Base-by-base conservation (phyloP, 805 yeast species). In the Torulaspora maleeae region DNA sequence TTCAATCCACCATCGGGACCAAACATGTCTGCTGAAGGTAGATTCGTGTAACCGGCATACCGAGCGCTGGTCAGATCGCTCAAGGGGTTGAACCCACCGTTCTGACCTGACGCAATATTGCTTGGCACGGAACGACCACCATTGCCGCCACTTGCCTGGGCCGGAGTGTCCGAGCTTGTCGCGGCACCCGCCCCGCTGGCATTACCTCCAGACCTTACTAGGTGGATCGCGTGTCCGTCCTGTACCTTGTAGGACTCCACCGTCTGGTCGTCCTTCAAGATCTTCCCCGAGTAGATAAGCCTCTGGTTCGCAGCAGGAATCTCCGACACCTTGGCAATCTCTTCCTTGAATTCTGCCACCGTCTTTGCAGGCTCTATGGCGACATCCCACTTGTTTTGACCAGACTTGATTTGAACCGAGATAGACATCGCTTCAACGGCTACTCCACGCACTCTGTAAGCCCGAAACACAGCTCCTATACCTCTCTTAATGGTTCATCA, bases 21-120 rank as follows among this genome's bases (percentile, higher is more conserved):
- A 70, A 91, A 89, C 84, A 87, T 77, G 37, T 82, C 78, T 1
- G 88, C 87, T 3, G 86, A 76, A 4, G 99, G 98, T 66, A 93
- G 73, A 57, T 88, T 90, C 39, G 72, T 69, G 56, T 80, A 82
- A 1, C 99, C 99, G 2, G 98, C 97, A 60, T 89, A 93, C 44
- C 97, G 79, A 1, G 98, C 98, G 40, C 96, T 91, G 0, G 98
- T 91, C 52, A 91, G 73, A 52, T 85, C 96, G 9, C 95, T 90
- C 58, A 93, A 74, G 29, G 96, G 95, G 66, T 93, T 88, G 66
- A 83, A 86, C 0, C 95, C 77, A 10, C 91, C 93, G 51, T 80
- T 83, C 48, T 60, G 64, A 4, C 99, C 99, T 2, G 97, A 78
- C 3, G 95, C 79, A 38, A 91, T 75, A 59, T 83, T 86, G 13